Base-by-base conservation (phyloP, 805 yeast genomes). In the Nadsonia fulvescens region DNA sequence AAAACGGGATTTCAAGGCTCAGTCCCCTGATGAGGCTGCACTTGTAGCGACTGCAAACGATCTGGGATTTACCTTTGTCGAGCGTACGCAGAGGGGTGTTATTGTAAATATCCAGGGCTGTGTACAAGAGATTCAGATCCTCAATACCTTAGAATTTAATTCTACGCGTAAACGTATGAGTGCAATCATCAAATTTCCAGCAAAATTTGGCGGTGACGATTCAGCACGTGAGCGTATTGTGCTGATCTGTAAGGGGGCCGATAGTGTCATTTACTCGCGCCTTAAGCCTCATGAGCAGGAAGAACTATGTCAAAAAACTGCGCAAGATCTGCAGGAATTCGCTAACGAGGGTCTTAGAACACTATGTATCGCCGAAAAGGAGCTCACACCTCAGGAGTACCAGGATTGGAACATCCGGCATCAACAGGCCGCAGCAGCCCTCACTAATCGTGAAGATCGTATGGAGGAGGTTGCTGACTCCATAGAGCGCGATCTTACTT, bases 11-110 rank as follows among this genome's bases (percentile, higher is more conserved):
- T 74, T 69, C 54, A 73, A 75, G 43, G 91, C 91, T 1, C 89
- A 77, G 44, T 71, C 82, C 4, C 91, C 91, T 0, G 91, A 77
- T 50, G 91, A 78, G 44, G 72, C 76, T 16, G 89, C 91, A 1
- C 58, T 77, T 29, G 91, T 77, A 8, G 59, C 77, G 2, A 75
- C 70, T 14, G 89, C 89, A 1, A 56, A 81, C 29, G 89, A 77
- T 45, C 40, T 75, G 31, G 91, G 91, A 8, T 60, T 73, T 37
- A 69, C 66, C 0, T 69, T 75, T 43, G 47, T 59, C 21, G 76
- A 63, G 17, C 54, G 74, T 28, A 56, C 61, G 9, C 60, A 74
- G 39, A 56, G 58, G 20, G 59, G 66, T 2, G 53, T 71, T 16
- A 41, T 61, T 6, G 29, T 59, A 11, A 46, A 53, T 28, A 49